phyloP scores from a whole-genome alignment of 306 rosid genomes.

The Lotus japonicus region DNA sequence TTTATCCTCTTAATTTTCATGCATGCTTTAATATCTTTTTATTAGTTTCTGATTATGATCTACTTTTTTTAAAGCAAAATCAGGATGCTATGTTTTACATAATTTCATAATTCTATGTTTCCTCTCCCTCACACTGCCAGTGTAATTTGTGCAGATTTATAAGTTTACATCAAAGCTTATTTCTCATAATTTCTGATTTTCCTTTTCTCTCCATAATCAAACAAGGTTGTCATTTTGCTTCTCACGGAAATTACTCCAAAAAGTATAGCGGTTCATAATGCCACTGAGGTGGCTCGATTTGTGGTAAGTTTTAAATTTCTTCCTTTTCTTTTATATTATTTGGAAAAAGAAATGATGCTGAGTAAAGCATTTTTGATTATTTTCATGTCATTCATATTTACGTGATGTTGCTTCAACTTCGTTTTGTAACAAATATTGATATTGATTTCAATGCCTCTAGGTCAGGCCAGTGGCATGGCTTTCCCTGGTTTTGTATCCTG shows the following conservation, averaged over 20 bases:
- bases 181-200: conserved; percentile 7
- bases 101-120: not conserved
- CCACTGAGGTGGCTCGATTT: conserved; percentile 92
- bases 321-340: not conserved
- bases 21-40: not conserved
- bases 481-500: conserved; percentile 85
- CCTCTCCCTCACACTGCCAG: not conserved
- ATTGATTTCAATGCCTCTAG: conserved; percentile 47
- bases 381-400: conserved; percentile 7
- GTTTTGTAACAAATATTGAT: conserved; percentile 12
- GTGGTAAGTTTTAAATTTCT: conserved; percentile 65
- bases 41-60: not conserved
- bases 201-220: conserved; percentile 16
- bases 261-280: conserved; percentile 94
- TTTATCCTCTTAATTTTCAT: not conserved
- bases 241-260: conserved; percentile 99
- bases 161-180: not conserved
- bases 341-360: not conserved
- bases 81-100: not conserved
- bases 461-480: conserved; percentile 99
- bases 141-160: not conserved
- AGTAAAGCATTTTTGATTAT: conserved; percentile 10
- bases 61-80: not conserved
- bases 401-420: conserved; percentile 11
- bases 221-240: conserved; percentile 90